phyloP scores from a whole-genome alignment of 148 eudicot species.

The Chenopodium suecicum region DNA sequence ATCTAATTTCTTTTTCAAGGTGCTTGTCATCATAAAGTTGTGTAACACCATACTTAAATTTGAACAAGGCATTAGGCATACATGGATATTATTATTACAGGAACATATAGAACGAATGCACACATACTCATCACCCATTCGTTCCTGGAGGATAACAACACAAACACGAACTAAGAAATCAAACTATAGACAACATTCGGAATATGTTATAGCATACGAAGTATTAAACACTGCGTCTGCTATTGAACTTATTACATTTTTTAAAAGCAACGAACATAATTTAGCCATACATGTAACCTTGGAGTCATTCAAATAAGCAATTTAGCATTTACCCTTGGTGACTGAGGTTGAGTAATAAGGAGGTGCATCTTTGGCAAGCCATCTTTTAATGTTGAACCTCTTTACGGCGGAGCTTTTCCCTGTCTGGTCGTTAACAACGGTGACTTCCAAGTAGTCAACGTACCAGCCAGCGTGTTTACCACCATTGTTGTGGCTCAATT shows the following conservation, averaged over 20 bases:
- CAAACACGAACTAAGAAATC: neutral
- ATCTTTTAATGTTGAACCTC: neutral
- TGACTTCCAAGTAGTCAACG: neutral
- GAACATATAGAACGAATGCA: neutral
- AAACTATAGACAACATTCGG: neutral
- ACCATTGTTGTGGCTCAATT: conserved; percentile 6
- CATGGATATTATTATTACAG: neutral
- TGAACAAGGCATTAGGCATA: neutral
- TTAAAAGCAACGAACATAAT: neutral
- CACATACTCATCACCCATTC: neutral
- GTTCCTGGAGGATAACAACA: neutral
- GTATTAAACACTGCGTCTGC: neutral
- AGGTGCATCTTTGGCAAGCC: conserved; percentile 2
- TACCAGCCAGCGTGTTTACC: neutral
- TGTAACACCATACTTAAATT: too few species aligned
- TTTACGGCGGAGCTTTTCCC: neutral
- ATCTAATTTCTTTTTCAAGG: too few species aligned
- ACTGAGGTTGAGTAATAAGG: conserved; percentile 1
- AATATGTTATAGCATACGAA: neutral
- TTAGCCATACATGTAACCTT: neutral
- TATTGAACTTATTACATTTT: neutral
- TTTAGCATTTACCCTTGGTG: neutral
- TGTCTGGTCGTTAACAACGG: neutral
- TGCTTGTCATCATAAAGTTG: too few species aligned
- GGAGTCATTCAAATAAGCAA: neutral